phyloP scores from a whole-genome alignment of 139 green algal species.

The Coelastrella sp. region DNA sequence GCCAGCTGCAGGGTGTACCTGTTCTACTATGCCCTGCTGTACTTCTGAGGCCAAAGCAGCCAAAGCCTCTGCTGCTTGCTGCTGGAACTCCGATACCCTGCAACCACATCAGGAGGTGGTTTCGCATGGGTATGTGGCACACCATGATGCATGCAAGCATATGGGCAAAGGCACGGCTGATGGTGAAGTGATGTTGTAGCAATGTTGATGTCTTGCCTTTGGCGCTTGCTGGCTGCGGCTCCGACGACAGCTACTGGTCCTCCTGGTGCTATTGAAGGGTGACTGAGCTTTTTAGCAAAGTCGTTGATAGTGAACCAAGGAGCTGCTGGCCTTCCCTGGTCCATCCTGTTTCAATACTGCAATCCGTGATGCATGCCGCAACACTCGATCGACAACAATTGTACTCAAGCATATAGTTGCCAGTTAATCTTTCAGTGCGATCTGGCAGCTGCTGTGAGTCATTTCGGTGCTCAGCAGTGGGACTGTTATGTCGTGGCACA shows the following conservation, averaged over 20 bases:
- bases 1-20: not conserved
- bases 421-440: too few relatives aligned
- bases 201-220: conserved; percentile 13
- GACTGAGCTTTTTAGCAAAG: not conserved
- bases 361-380: not conserved
- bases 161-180: not conserved
- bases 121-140: too few relatives aligned
- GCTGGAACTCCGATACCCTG: not conserved
- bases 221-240: conserved; percentile 11
- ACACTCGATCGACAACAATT: not conserved
- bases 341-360: not conserved
- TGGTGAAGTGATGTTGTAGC: not conserved
- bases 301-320: conserved; percentile 9
- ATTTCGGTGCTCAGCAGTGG: too few relatives aligned
- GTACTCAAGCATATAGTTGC: too few relatives aligned
- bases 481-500: too few relatives aligned
- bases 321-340: not conserved
- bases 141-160: not conserved
- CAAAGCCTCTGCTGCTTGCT: not conserved
- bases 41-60: conserved; percentile 8
- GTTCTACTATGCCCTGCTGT: conserved; percentile 2
- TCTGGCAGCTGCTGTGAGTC: too few relatives aligned
- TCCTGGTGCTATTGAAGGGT: not conserved
- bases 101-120: not conserved
- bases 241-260: conserved; percentile 14